Base-by-base conservation (phyloP, 163 green algal species). In the Scenedesmus sp. region DNA sequence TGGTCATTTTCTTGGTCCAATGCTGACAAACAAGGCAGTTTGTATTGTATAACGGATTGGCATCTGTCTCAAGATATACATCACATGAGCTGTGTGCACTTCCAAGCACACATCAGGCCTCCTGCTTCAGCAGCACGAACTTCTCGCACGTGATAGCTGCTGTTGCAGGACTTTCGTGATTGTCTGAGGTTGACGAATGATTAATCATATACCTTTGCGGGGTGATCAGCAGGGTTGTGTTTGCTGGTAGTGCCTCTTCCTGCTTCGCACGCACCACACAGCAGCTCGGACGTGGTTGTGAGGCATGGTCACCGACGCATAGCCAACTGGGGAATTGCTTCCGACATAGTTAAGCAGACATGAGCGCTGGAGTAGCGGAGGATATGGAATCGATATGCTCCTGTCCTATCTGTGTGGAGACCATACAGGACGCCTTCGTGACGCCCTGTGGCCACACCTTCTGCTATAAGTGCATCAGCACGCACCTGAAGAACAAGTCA, bases 401-500 rank as follows among this genome's bases (percentile, higher is more conserved):
- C 3, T 99, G 97, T 81, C 94, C 96, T 4, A 97, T 98, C 46
- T 99, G 97, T 87, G 94, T 97, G 87, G 95, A 97, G 56, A 93
- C 96, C 23, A 95, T 99, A 56, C 84, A 91, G 2, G 97, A 99
- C 93, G 95, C 97, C 0, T 98, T 98, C 84, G 95, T 97, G 1
- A 98, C 97, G 0, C 92, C 92, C 0, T 99, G 97, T 86, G 97
- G 97, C 4, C 97, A 99, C 92, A 97, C 94, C 3, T 98, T 98
- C 83, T 99, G 97, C 92, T 97, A 97, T 92, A 83, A 89, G 15
- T 99, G 97, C 95, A 95, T 98, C 77, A 95, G 87, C 2, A 96
- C 93, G 34, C 96, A 98, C 88, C 93, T 98, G 34, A 87, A 87
- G 60, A 84, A 82, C 82, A 94, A 93, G 57, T 96, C 93, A 66